Conservation (phyloP, 345 rosid genomes). For the Garcia nutans region DNA sequence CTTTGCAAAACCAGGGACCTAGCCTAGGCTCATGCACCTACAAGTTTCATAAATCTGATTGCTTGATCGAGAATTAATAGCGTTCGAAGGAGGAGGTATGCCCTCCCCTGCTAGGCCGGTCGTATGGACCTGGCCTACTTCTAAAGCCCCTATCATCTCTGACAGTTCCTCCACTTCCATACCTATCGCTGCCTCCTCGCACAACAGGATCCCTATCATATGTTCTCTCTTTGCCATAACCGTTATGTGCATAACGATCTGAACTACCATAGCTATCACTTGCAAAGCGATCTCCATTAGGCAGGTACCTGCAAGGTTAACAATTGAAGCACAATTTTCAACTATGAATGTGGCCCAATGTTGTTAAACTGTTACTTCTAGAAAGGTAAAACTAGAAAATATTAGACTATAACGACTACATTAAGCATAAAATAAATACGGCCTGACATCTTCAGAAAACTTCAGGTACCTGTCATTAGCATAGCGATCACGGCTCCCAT, state of each 20-base stretch:
- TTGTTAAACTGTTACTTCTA: not conserved
- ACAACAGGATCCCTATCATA: slow-evolving; percentile 68
- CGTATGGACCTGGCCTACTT: slow-evolving; percentile 72
- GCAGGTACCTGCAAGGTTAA: slow-evolving; percentile 55
- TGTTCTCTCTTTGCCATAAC: slow-evolving; percentile 69
- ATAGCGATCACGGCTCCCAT: slow-evolving; percentile 72
- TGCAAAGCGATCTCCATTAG: slow-evolving; percentile 69
- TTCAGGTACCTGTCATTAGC: slow-evolving; percentile 64
- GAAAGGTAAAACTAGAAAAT: not conserved
- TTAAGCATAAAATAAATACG: too few relatives aligned
- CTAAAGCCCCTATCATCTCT: slow-evolving; percentile 69
- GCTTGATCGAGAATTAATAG: slow-evolving; percentile 30
- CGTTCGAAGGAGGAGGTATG: slow-evolving; percentile 76
- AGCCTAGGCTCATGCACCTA: not conserved
- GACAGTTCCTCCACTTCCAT: slow-evolving; percentile 68
- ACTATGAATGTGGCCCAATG: too few relatives aligned
- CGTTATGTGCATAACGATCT: slow-evolving; percentile 67
- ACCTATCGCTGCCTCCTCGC: slow-evolving; percentile 65
- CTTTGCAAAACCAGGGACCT: not conserved
- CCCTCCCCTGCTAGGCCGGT: slow-evolving; percentile 72
- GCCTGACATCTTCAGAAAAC: not conserved
- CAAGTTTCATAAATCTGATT: not conserved
- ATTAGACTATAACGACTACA: not conserved
- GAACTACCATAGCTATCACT: slow-evolving; percentile 66
- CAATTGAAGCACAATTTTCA: not conserved